Evolutionary conservation across 2,329 filamentous ascomycete species (phyloP), one percentile per base, ranked within the genome.

Genomic region (Pseudogymnoascus sp.): DNA sequence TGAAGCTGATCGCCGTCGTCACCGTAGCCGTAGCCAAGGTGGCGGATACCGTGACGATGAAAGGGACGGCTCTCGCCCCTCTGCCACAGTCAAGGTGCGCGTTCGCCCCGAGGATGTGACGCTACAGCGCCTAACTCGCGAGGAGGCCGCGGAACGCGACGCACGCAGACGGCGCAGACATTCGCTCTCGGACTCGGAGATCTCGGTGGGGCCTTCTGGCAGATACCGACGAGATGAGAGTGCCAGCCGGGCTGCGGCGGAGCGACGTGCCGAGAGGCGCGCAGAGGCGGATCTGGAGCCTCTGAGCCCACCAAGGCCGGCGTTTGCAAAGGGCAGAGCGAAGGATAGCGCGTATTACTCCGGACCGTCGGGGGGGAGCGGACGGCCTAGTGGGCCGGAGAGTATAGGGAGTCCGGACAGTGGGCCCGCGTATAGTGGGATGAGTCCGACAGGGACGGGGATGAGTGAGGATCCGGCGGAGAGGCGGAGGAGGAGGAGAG

Each of bases 21-120:
- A 64, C 14, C 61, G 67, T 16, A 60, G 66, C 28, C 63, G 60
- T 41, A 62, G 64, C 31, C 65, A 61, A 11, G 66, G 41, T 7
- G 45, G 62, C 8, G 57, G 78, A 34, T 54, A 54, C 48, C 48
- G 48, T 14, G 48, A 54, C n/a, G 48, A 54, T 3, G 74, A 78
- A 34, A 75, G 75, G 23, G 78, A 77, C 63, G 76, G 75, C 16
- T 37, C 34, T 16, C 57, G 57, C 8, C 37, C 31, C 8, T 77
- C 79, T 34, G 78, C 82, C 2, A 78, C 85, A 34, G 81, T 87
- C 64, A 85, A 84, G 71, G 75, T 87, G 64, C 83, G 82, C 70
- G 78, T 87, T 57, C 81, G 86, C 67, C 82, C 85, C 67, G 84
- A 88, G 69, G 85, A 85, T 67, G 80, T 88, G 64, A 88, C 85